phyloP scores from a whole-genome alignment of 2,329 filamentous ascomycete genomes.

The Colletotrichum nymphaeae region DNA sequence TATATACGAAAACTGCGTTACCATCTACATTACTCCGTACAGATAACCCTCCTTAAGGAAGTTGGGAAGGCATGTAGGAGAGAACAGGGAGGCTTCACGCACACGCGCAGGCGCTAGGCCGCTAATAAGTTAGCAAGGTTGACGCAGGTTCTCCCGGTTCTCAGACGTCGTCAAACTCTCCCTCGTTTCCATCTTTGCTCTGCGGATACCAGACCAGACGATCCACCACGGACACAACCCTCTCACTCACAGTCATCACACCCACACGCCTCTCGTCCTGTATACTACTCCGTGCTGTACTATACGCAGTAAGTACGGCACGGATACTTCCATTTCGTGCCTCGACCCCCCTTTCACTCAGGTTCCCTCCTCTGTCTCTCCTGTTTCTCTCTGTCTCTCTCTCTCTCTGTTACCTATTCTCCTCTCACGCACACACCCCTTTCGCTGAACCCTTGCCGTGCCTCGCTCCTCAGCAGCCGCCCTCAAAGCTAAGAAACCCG shows the following conservation, averaged over 20 bases:
- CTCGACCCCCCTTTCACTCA: neutral
- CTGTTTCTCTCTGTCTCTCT: neutral
- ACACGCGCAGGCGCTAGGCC: neutral
- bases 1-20: no score
- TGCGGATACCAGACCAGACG: constrained; percentile 30
- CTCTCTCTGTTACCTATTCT: neutral
- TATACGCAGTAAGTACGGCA: no score
- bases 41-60: no score
- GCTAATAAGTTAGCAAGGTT: neutral
- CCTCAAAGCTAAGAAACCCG: constrained; percentile 4
- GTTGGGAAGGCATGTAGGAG: neutral
- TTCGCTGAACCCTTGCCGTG: constrained; percentile 1
- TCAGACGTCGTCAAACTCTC: constrained; percentile 32
- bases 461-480: neutral
- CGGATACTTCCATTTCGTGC: neutral
- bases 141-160: constrained; percentile 10
- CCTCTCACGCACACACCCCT: constrained; percentile 5
- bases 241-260: constrained; percentile 11
- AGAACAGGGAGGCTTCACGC: neutral
- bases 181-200: constrained; percentile 21
- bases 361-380: neutral
- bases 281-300: neutral
- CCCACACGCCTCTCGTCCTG: neutral
- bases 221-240: constrained; percentile 34
- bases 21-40: no score